Percentiles rank a stretch among this genome's conserved stretches.
Evolutionary conservation across 2,329 filamentous ascomycete species (phyloP).

Genomic region (Fusarium camptoceras): DNA sequence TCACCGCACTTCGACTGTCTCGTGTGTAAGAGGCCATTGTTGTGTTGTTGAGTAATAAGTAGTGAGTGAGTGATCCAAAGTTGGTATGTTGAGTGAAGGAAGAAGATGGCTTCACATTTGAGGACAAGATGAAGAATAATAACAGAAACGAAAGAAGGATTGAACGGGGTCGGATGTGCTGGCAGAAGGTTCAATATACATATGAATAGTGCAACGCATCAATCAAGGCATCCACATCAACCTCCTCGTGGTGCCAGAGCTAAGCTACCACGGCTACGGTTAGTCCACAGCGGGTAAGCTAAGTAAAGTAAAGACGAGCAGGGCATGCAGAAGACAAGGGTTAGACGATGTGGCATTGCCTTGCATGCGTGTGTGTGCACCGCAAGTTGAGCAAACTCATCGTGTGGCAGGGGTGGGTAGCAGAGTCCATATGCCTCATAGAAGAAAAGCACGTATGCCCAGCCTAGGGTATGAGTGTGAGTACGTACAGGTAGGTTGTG

Average conservation of each 20-base stretch:
- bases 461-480: not conserved
- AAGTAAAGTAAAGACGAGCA: constrained; percentile 21
- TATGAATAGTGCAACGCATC: constrained; percentile 19
- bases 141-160: constrained; percentile 13
- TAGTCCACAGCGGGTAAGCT: constrained; percentile 35
- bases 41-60: not conserved
- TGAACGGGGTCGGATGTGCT: constrained; percentile 24
- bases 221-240: constrained; percentile 39
- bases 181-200: constrained; percentile 40
- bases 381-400: constrained; percentile 29
- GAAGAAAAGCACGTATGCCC: not conserved
- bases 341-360: constrained; percentile 14
- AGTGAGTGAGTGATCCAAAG: not conserved
- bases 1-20: constrained; percentile 43
- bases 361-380: constrained; percentile 26
- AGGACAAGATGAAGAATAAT: constrained; percentile 17
- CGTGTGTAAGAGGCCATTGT: constrained; percentile 45
- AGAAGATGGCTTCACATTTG: constrained; percentile 32
- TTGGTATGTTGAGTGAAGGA: not conserved
- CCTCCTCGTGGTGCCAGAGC: constrained; percentile 32
- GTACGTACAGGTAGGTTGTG: constrained; percentile 12
- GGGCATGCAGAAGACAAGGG: constrained; percentile 26
- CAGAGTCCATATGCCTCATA: not conserved
- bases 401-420: constrained; percentile 6
- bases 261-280: constrained; percentile 38